Conservation (phyloP, 2,329 filamentous ascomycete genomes). For the Diaporthe sp. region DNA sequence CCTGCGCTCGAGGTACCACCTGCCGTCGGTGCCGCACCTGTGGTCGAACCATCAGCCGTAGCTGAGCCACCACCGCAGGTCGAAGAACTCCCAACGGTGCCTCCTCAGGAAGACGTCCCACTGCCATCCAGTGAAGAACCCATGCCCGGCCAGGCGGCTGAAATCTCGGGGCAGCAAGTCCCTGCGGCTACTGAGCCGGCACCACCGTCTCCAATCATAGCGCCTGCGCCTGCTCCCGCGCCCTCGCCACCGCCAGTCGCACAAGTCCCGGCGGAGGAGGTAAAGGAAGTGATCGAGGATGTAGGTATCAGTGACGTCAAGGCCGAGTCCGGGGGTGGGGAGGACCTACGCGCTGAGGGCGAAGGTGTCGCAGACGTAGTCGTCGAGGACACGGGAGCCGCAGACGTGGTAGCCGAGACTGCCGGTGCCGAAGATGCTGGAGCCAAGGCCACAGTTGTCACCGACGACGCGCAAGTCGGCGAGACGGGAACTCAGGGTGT, state of each 20-base stretch:
- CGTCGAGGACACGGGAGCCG: constrained; percentile 44
- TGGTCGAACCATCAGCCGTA: not conserved
- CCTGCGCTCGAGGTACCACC: not conserved
- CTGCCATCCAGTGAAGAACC: constrained; percentile 29
- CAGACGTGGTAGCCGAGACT: not conserved
- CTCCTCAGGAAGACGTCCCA: constrained; percentile 20
- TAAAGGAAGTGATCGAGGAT: constrained; percentile 7
- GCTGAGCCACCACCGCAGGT: not conserved
- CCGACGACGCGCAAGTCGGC: not conserved
- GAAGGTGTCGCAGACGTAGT: constrained; percentile 41
- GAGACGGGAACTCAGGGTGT: not conserved
- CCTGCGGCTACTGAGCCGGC: not conserved
- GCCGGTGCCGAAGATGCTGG: not conserved
- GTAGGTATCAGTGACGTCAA: not conserved
- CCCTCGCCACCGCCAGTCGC: not conserved
- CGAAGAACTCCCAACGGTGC: not conserved
- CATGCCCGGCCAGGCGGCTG: constrained; percentile 28
- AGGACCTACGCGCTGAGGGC: not conserved
- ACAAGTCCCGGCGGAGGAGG: not conserved
- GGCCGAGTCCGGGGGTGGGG: not conserved
- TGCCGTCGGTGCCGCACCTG: not conserved
- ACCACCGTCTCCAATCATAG: not conserved
- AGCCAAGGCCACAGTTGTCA: not conserved
- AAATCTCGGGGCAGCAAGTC: not conserved
- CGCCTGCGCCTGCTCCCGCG: not conserved